phyloP scores from a whole-genome alignment of 225 moss, liverwort and hornwort genomes.

The Marchantia paleacea region DNA sequence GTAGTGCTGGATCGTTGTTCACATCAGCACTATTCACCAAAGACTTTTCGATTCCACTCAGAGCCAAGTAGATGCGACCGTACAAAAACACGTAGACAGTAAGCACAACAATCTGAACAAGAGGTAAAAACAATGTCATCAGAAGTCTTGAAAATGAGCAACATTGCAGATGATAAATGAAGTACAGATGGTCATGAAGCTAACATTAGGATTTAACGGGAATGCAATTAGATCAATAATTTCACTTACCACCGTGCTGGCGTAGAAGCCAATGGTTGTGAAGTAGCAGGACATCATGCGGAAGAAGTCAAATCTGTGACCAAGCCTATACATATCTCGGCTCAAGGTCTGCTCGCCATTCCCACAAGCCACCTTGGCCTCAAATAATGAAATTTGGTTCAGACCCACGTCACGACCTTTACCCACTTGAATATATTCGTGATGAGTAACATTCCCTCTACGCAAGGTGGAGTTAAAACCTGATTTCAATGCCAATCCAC shows the following conservation, averaged over 20 bases:
- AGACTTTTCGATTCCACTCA: slow-evolving; percentile 92
- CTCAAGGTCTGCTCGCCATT: slow-evolving; percentile 93
- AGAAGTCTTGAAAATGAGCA: neutral
- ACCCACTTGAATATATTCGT: slow-evolving; percentile 98
- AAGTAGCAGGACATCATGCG: slow-evolving; percentile 99
- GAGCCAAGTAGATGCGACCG: slow-evolving; percentile 85
- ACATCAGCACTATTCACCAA: slow-evolving; percentile 57
- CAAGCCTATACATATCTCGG: slow-evolving; percentile 91
- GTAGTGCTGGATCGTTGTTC: slow-evolving; percentile 69
- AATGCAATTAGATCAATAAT: neutral
- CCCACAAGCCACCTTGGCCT: slow-evolving; percentile 91
- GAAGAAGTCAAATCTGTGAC: slow-evolving; percentile 97
- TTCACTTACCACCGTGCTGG: slow-evolving; percentile 69
- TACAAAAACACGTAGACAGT: slow-evolving; percentile 89
- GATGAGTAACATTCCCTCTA: slow-evolving; percentile 92
- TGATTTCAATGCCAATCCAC: slow-evolving; percentile 14
- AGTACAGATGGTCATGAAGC: neutral
- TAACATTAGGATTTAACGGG: no score
- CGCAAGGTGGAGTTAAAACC: slow-evolving; percentile 89
- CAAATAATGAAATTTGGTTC: slow-evolving; percentile 90
- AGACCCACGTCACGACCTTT: slow-evolving; percentile 98
- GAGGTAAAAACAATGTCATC: neutral
- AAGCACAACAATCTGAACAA: slow-evolving; percentile 79
- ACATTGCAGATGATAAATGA: neutral
- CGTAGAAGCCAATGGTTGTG: slow-evolving; percentile 88